Evolutionary conservation across 2,329 filamentous ascomycete species (phyloP).

Genomic region (Fusarium sp.): DNA sequence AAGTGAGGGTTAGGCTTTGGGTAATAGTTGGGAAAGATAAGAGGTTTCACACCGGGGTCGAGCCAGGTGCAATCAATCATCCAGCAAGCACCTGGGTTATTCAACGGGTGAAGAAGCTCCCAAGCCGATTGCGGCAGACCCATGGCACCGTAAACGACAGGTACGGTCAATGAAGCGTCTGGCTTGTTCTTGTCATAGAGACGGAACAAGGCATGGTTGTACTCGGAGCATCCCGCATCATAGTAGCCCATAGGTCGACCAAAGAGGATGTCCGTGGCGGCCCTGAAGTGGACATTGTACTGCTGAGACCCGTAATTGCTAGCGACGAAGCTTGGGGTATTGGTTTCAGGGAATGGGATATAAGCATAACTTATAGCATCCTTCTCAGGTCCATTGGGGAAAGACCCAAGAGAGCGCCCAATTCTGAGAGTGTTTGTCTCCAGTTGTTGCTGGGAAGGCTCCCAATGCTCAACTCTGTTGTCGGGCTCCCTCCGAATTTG

Average conservation of each 20-base stretch:
- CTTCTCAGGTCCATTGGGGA: background rate
- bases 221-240: background rate
- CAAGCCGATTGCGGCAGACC: constrained; percentile 17
- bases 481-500: background rate
- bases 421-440: constrained; percentile 33
- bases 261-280: constrained; percentile 44
- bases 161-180: background rate
- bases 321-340: constrained; percentile 4
- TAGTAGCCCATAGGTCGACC: constrained; percentile 20
- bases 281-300: constrained; percentile 42
- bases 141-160: constrained; percentile 33
- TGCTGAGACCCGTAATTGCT: constrained; percentile 43
- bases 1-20: constrained; percentile 21
- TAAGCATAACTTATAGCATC: constrained; percentile 33
- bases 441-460: constrained; percentile 37
- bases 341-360: constrained; percentile 37
- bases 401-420: constrained; percentile 11
- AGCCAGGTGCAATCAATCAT: constrained; percentile 22
- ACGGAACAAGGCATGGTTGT: constrained; percentile 35
- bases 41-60: background rate
- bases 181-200: constrained; percentile 26
- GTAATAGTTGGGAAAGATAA: constrained; percentile 39
- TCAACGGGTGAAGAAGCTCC: constrained; percentile 37
- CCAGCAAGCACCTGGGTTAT: constrained; percentile 26
- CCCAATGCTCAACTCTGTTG: constrained; percentile 19